These are phyloP conservation scores for Tuctoria greenei DNA, from an alignment of 176 grass and related monocot genomes.

Conservation along the genomic window DNA sequence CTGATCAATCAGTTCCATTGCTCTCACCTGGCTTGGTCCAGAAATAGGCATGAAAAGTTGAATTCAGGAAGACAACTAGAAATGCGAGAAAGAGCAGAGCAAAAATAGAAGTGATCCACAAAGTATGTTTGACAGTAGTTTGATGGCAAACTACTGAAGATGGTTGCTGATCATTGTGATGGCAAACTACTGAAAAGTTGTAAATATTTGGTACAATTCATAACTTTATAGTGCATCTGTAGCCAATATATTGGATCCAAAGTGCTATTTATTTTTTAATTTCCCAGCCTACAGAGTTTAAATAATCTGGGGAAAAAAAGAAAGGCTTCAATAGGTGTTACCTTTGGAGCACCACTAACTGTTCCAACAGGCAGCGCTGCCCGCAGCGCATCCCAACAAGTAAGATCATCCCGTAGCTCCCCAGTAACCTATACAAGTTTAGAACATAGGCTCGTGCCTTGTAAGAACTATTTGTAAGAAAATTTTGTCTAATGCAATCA, in stretches of 20 bases:
- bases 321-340: constrained; percentile 18
- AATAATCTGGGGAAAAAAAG: background rate
- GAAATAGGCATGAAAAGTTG: background rate
- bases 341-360: constrained; percentile 96
- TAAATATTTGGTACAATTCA: background rate
- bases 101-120: background rate
- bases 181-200: background rate
- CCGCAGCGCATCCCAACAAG: constrained; percentile 80
- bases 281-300: background rate
- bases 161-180: background rate
- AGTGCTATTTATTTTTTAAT: background rate
- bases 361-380: constrained; percentile 90
- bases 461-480: constrained; percentile 15
- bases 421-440: constrained; percentile 65
- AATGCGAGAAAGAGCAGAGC: background rate
- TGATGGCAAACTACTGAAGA: background rate
- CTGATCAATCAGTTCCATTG: constrained; percentile 89
- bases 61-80: background rate
- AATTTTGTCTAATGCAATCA: background rate
- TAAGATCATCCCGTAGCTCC: constrained; percentile 70
- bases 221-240: background rate
- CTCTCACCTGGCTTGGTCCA: constrained; percentile 59
- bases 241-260: background rate
- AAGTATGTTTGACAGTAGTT: background rate
- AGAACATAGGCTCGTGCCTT: constrained; percentile 8